Conservation (phyloP, 176 grass and related monocot species). For the Musa schizocarpa region DNA sequence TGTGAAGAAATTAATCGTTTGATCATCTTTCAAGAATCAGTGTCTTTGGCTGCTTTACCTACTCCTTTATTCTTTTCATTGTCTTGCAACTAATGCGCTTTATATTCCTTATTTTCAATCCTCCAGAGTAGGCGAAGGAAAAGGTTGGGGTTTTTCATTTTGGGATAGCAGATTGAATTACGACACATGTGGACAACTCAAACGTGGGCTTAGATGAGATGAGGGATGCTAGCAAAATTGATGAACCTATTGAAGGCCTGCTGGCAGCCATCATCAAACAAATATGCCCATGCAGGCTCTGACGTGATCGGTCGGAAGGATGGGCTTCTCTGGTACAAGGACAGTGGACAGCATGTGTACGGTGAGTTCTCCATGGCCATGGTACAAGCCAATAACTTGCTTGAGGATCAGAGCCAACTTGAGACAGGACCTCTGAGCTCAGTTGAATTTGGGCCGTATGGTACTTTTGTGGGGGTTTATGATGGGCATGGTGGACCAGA, state of each 20-base stretch:
- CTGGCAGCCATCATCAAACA: constrained; percentile 59
- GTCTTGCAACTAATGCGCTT: not conserved
- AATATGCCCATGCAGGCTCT: constrained; percentile 42
- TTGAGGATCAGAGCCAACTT: constrained; percentile 87
- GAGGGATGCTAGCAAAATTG: constrained; percentile 74
- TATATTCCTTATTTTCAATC: not conserved
- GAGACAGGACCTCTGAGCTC: constrained; percentile 64
- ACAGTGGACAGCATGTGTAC: constrained; percentile 61
- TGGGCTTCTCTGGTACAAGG: constrained; percentile 95
- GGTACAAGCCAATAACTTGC: constrained; percentile 80
- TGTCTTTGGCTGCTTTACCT: not conserved
- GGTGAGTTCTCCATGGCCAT: constrained; percentile 98
- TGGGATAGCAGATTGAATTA: not conserved
- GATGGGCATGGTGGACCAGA: constrained; percentile 95
- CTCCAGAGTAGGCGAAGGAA: not conserved
- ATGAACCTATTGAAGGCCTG: constrained; percentile 85
- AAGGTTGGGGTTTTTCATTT: not conserved
- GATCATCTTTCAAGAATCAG: not conserved
- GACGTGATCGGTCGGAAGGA: constrained; percentile 51
- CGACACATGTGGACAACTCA: constrained; percentile 7
- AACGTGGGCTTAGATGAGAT: constrained; percentile 26
- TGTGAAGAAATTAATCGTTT: not conserved
- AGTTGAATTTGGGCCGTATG: constrained; percentile 59
- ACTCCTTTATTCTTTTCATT: not conserved
- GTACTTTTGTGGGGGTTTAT: constrained; percentile 84